phyloP scores from a whole-genome alignment of 306 rosid species.

The Aeschynomene evenia region DNA sequence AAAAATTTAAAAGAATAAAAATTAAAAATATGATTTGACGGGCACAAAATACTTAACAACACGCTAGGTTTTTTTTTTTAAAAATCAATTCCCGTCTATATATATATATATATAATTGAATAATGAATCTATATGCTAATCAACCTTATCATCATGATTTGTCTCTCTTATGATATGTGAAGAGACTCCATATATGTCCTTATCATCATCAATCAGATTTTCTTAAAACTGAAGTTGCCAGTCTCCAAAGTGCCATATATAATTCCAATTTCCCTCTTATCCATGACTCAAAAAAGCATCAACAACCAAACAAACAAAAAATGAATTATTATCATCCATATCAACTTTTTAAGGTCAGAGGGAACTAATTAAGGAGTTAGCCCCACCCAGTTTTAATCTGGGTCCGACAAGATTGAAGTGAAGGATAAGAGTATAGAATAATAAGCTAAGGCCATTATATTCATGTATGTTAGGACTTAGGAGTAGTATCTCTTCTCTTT shows the following conservation, averaged over 20 bases:
- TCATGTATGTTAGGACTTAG: too few relatives aligned
- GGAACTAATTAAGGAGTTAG: not conserved
- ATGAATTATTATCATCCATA: too few relatives aligned
- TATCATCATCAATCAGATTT: slow-evolving; percentile 5
- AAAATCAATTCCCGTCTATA: too few relatives aligned
- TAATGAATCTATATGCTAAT: not conserved
- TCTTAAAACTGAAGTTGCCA: not conserved
- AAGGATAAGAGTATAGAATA: too few relatives aligned
- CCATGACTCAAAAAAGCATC: slow-evolving; percentile 16
- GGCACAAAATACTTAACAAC: too few relatives aligned
- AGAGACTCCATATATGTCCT: not conserved
- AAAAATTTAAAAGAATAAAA: too few relatives aligned
- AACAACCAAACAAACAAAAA: too few relatives aligned
- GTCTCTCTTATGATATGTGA: not conserved
- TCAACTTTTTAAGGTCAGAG: not conserved
- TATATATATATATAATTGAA: too few relatives aligned
- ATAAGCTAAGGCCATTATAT: not conserved
- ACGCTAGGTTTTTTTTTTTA: too few relatives aligned
- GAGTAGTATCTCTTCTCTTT: not conserved
- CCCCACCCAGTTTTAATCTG: not conserved
- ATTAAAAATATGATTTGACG: too few relatives aligned
- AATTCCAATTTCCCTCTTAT: not conserved
- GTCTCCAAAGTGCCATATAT: not conserved
- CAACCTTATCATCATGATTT: slow-evolving; percentile 8
- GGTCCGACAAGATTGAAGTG: slow-evolving; percentile 21